A percentile compares a stretch with the other conserved stretches of the same genome.
These are phyloP conservation scores for Royoungia palumana DNA, from an alignment of 768 basidiomycete genomes.

Conservation along the genomic window DNA sequence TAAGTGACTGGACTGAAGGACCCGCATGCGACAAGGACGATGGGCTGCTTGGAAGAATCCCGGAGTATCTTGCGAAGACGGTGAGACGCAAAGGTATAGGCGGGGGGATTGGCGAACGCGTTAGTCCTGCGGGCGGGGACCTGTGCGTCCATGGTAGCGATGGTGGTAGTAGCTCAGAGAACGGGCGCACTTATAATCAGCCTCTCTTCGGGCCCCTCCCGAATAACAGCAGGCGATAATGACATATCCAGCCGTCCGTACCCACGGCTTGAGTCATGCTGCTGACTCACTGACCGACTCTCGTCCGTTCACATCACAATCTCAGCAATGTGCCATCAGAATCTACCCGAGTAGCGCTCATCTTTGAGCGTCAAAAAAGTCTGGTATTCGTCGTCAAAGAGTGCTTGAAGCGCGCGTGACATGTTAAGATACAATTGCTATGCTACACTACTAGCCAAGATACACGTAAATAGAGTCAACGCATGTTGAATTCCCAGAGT, in stretches of 20 bases:
- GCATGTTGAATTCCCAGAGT: constrained; percentile 6
- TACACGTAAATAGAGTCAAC: constrained; percentile 5
- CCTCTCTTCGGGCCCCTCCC: background rate
- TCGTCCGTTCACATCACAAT: background rate
- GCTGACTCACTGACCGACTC: constrained; percentile 1
- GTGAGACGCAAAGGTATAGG: constrained; percentile 66
- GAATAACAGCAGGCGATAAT: background rate
- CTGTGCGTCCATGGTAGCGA: constrained; percentile 26
- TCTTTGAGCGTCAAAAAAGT: background rate
- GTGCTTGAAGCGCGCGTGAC: background rate
- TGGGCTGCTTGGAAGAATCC: constrained; percentile 69
- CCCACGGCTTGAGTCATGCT: constrained; percentile 10
- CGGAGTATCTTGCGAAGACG: constrained; percentile 57
- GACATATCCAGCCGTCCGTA: constrained; percentile 19
- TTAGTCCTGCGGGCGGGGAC: constrained; percentile 18
- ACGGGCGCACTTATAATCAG: background rate
- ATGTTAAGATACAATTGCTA: constrained; percentile 19
- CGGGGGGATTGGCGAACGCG: constrained; percentile 58
- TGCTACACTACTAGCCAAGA: constrained; percentile 22
- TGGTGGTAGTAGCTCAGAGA: background rate
- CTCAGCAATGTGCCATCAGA: no score
- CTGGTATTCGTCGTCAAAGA: background rate
- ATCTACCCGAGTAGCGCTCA: no score
- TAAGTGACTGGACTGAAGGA: constrained; percentile 99
- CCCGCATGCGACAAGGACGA: constrained; percentile 95